These are phyloP conservation scores for Wickerhamomyces sp. DNA, from an alignment of 1,139 yeast species.

Conservation along the genomic window DNA sequence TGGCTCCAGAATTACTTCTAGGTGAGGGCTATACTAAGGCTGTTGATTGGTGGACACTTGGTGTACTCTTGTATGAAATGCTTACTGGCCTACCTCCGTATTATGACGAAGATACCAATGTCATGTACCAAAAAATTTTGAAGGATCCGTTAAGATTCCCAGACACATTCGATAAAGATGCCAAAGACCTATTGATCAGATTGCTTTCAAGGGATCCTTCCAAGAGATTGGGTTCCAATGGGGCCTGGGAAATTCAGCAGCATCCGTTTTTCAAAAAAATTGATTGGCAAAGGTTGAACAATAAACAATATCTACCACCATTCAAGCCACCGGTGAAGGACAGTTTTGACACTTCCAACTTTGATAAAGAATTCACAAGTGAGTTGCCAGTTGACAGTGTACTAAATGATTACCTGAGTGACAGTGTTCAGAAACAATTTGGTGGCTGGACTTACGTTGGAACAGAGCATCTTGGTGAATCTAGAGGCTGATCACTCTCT, in stretches of 20 bases:
- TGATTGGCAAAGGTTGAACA: constrained; percentile 82
- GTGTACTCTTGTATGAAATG: constrained; percentile 91
- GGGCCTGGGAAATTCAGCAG: constrained; percentile 77
- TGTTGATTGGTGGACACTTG: constrained; percentile 98
- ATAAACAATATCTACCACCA: constrained; percentile 92
- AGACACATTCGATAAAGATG: constrained; percentile 80
- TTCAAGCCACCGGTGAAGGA: constrained; percentile 89
- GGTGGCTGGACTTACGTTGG: constrained; percentile 99
- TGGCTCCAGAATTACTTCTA: constrained; percentile 88
- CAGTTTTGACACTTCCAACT: constrained; percentile 85
- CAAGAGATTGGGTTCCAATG: constrained; percentile 69
- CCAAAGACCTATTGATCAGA: constrained; percentile 73
- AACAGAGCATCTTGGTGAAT: constrained; percentile 31
- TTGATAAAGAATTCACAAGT: constrained; percentile 87
- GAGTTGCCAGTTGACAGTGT: constrained; percentile 95
- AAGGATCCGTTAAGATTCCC: constrained; percentile 90
- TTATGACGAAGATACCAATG: constrained; percentile 89
- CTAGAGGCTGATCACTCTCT: background rate
- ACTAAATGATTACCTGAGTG: constrained; percentile 85
- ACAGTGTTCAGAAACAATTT: constrained; percentile 90
- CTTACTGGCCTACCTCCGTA: constrained; percentile 95
- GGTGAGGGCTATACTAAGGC: constrained; percentile 93
- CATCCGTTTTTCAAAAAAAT: constrained; percentile 88
- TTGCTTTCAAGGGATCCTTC: constrained; percentile 83
- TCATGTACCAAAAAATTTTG: constrained; percentile 89